Evolutionary conservation across 768 basidiomycete species (phyloP).

Genomic region (Roridomyces roridus): DNA sequence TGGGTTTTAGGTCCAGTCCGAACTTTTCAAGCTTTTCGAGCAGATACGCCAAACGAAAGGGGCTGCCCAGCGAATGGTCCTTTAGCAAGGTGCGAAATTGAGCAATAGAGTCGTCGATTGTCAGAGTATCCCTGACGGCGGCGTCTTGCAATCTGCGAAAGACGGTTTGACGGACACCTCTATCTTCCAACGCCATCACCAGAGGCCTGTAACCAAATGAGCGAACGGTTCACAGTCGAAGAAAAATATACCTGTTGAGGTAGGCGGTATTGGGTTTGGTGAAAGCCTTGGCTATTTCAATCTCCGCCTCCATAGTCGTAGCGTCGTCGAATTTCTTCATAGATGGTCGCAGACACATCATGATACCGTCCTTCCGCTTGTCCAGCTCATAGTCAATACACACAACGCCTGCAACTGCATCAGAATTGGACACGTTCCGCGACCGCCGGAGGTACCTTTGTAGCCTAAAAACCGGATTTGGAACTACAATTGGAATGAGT

Average conservation of each 20-base stretch:
- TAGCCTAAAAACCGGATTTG: constrained; percentile 86
- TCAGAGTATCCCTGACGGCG: constrained; percentile 61
- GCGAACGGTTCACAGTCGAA: neutral
- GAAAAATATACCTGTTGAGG: constrained; percentile 67
- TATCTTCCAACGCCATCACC: constrained; percentile 81
- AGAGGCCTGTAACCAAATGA: constrained; percentile 54
- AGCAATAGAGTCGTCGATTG: constrained; percentile 61
- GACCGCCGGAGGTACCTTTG: too few relatives aligned
- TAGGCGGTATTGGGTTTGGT: constrained; percentile 64
- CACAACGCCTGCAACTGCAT: too few relatives aligned
- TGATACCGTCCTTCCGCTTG: constrained; percentile 50
- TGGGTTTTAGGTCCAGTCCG: constrained; percentile 52
- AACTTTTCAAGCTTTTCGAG: constrained; percentile 55
- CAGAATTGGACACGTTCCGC: too few relatives aligned
- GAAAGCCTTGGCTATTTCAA: constrained; percentile 78
- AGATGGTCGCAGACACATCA: constrained; percentile 72
- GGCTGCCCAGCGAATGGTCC: constrained; percentile 48
- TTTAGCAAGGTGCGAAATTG: constrained; percentile 57
- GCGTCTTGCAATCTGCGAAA: constrained; percentile 69
- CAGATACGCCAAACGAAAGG: constrained; percentile 57
- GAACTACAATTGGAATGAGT: neutral
- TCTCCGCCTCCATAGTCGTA: constrained; percentile 54
- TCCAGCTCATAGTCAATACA: constrained; percentile 64
- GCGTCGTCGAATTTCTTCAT: constrained; percentile 77
- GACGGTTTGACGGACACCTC: constrained; percentile 61